These are phyloP conservation scores for Sclerospora graminicola DNA, from an alignment of 352 stramenopile genomes.

Conservation along the genomic window DNA sequence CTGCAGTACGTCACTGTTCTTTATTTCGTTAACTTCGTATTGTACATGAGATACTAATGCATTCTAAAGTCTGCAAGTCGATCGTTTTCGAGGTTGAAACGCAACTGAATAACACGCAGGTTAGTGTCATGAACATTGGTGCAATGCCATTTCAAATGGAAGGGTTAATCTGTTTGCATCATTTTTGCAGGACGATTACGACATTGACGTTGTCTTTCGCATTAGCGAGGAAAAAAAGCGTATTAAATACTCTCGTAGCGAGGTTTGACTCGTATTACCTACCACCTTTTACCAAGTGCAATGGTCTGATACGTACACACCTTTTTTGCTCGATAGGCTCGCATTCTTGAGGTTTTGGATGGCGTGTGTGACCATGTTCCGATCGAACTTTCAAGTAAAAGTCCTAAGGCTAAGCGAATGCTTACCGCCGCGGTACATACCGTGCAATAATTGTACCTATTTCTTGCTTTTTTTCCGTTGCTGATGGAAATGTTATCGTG, in stretches of 20 bases:
- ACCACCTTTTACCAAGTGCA: no score
- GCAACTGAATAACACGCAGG: conserved; percentile 64
- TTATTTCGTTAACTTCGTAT: no score
- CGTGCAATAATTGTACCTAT: neutral
- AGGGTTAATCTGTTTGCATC: neutral
- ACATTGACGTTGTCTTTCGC: conserved; percentile 78
- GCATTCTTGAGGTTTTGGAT: conserved; percentile 81
- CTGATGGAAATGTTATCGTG: neutral
- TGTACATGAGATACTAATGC: neutral
- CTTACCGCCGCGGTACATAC: conserved; percentile 40
- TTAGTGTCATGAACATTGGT: conserved; percentile 3
- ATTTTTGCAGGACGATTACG: conserved; percentile 47
- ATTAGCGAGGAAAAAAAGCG: conserved; percentile 85
- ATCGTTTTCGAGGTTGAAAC: conserved; percentile 78
- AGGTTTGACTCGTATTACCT: conserved; percentile 12
- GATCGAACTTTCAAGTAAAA: conserved; percentile 24
- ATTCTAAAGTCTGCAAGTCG: conserved; percentile 54
- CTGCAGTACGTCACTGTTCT: conserved; percentile 40
- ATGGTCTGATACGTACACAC: no score
- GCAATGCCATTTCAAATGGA: neutral
- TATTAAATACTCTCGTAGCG: conserved; percentile 73
- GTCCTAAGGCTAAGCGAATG: conserved; percentile 47
- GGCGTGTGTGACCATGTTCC: conserved; percentile 47
- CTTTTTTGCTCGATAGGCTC: conserved; percentile 22
- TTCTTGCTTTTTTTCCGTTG: neutral